Evolutionary conservation across 768 basidiomycete genomes (phyloP), one percentile per base, ranked within the genome.

Genomic region (Kwoniella sp.): DNA sequence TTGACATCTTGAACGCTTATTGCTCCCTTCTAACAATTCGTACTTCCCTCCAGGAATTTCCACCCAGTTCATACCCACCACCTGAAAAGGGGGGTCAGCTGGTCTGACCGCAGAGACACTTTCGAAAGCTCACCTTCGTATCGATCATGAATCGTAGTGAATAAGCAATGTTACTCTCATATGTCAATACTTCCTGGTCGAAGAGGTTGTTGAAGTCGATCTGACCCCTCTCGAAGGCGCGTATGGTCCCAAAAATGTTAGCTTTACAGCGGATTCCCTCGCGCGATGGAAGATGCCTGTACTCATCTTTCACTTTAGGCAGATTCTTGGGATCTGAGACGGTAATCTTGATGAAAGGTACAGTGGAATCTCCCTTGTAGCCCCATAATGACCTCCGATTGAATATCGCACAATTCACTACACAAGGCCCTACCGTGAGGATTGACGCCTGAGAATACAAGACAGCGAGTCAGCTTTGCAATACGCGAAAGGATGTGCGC

Each of bases 41-140:
- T 96, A 99, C 69, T 87, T 86, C 1, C 90, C 90, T 2, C 89
- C 87, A 4, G 89, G 89, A 9, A 96, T 83, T 80, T 98, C 92
- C 56, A 99, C 89, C 95, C 96, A 99, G 77, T 97, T 98, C 96
- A 99, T 98, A 9, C 96, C 96, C 53, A 94, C 88, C 29, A 99
- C 88, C 91, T 93, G 67, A n/a, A n/a, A n/a, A n/a, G n/a, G n/a
- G n/a, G n/a, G n/a, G n/a, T n/a, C n/a, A n/a, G n/a, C n/a, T n/a
- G n/a, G n/a, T n/a, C n/a, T n/a, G n/a, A n/a, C n/a, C n/a, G n/a
- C n/a, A n/a, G n/a, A n/a, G n/a, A n/a, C n/a, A n/a, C n/a, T n/a
- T n/a, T n/a, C n/a, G 33, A 1, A 4, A 67, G 69, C 78, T 22
- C 22, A 91, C 94, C 84, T 92, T 88, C 5, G 91, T 89, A 75